phyloP scores from a whole-genome alignment of 208 protist species.

The Angomonas ambiguus region DNA sequence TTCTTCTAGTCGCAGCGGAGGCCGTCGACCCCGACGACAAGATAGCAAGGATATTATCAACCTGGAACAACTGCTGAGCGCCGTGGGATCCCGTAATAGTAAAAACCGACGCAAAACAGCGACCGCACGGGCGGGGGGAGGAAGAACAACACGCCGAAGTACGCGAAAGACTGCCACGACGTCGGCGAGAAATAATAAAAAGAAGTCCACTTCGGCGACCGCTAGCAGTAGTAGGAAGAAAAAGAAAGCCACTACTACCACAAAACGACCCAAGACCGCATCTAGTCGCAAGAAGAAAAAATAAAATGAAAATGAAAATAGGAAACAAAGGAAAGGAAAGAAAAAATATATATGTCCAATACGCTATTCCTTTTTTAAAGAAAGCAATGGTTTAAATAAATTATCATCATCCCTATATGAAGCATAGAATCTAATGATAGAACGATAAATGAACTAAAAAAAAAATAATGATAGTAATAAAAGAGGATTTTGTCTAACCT shows the following conservation, averaged over 20 bases:
- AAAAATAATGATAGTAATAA: too few relatives aligned
- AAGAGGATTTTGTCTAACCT: slow-evolving; percentile 7
- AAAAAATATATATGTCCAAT: not conserved
- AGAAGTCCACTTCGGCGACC: slow-evolving; percentile 3
- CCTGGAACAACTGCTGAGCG: slow-evolving; percentile 20
- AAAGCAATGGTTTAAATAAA: not conserved
- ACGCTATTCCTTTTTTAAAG: not conserved
- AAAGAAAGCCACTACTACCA: not conserved
- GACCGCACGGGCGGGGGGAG: slow-evolving; percentile 14
- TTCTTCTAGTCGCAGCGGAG: too few relatives aligned
- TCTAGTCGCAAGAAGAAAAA: not conserved
- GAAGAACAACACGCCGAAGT: slow-evolving; percentile 14
- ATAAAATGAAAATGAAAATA: not conserved
- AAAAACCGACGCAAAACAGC: not conserved
- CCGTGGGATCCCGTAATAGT: slow-evolving; percentile 11
- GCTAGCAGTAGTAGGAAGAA: not conserved
- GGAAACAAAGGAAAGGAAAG: not conserved
- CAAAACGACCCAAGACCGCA: not conserved
- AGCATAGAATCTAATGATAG: too few relatives aligned
- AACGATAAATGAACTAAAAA: too few relatives aligned
- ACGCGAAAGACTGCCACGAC: not conserved
- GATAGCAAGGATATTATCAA: slow-evolving; percentile 21
- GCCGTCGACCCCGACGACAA: too few relatives aligned
- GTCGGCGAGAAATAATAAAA: too few relatives aligned
- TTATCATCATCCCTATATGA: too few relatives aligned